Evolutionary conservation across 1,284 basidiomycete genomes (phyloP), one percentile per base, ranked within the genome.

Genomic region (Cryptococcus sp.): DNA sequence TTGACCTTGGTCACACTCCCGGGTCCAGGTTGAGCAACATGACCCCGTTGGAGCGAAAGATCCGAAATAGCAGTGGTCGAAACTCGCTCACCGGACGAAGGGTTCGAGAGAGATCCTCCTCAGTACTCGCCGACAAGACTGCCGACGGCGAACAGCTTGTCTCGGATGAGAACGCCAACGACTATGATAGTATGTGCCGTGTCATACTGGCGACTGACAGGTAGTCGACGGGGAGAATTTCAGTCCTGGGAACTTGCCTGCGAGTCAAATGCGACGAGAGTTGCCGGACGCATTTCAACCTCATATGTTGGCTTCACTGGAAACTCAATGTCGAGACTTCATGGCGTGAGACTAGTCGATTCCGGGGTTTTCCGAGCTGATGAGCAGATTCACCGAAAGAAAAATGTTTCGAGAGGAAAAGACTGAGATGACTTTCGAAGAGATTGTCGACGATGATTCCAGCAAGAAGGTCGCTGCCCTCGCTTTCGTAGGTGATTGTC

Each of bases 321-420:
- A 72, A 45, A 56, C 34, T 13, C 66, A 68, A 46, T 72, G 69
- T 43, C 60, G 69, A 45, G 52, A 64, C 42, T 73, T 72, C 51
- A 55, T 70, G 37, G 62, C 41, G 68, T 69, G 39, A n/a, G 61
- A 46, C 3, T 19, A 19, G 21, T 14, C 41, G 23, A 7, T 16
- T 16, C 7, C 14, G 5, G 16, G 7, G 36, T 5, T 39, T 5
- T 39, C 4, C 16, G 14, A 39, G 36, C 36, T 53, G 10, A 51
- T 46, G 2, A 2, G 13, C 44, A 68, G 66, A 16, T 64, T 46
- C 46, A 43, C 65, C n/a, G 69, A 71, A 52, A 50, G 24, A 13
- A 45, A 32, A 13, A 61, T 66, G 56, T 10, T 56, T 21, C 34
- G 36, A 4, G 28, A 46, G 1, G 45, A 46, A 3, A 46, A 31